Evolutionary conservation across 805 yeast species (phyloP), one percentile per base, ranked within the genome.

Genomic region (Groenewaldozyma salmanticensis): DNA sequence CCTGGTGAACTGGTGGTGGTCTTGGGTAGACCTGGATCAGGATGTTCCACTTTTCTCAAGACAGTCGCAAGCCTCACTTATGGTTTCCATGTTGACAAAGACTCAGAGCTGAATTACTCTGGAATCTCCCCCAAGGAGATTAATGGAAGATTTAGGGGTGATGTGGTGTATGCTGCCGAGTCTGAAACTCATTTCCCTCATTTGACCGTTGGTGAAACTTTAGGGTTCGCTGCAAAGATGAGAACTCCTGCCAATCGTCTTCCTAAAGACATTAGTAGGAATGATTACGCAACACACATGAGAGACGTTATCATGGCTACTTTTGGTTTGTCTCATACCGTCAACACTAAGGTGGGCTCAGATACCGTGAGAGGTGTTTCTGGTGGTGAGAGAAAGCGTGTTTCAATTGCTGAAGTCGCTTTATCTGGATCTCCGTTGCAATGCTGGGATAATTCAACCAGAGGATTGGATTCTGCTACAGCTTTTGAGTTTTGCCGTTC

Each of bases 1-100:
- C 81, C 86, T 2, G 86, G 87, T 42, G 79, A 79, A 46, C 66
- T 79, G 35, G 74, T 80, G 4, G 82, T 81, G 41, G 88, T 81
- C 7, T 64, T 81, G 35, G 90, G 92, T 43, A 72, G 88, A 59
- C 90, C 90, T 1, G 90, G 90, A 51, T 70, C 81, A 29, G 84
- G 84, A 33, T 77, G 84, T 51, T 65, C 82, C 4, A 76, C 83
- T 3, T 61, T 76, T 39, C 63, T 77, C 50, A 76, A 76, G 52
- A 64, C 79, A 3, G 59, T 78, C 36, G 68, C 79, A 33, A 63
- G 74, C 35, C 39, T 42, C 36, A 75, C 80, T 1, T 70, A 73
- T 51, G 82, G 81, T 33, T 76, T 71, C 58, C 57, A 67, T 33
- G 52, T 75, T 32, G 72, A 66, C 38, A 50, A 60, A 17, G 68